Conservation (phyloP, 805 yeast species). For the Kluyveromyces siamensis region DNA sequence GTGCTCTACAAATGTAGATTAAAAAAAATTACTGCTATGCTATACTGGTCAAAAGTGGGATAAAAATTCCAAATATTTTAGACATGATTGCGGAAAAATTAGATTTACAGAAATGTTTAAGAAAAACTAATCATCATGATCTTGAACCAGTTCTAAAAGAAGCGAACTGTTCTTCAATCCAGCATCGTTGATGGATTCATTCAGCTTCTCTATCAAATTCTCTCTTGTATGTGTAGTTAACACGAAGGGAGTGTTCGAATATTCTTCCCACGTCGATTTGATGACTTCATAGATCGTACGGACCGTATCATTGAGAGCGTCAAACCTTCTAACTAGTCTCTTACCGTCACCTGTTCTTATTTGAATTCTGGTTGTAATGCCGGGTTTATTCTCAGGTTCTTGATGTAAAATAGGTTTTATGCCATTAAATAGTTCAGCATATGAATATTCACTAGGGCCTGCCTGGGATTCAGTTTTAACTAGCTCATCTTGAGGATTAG, state of each 20-base stretch:
- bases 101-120: not conserved
- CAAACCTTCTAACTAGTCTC: constrained; percentile 65
- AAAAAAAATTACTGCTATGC: not conserved
- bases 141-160: constrained; percentile 46
- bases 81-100: not conserved
- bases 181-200: constrained; percentile 56
- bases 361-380: constrained; percentile 68
- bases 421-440: constrained; percentile 36
- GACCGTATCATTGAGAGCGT: constrained; percentile 45
- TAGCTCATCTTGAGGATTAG: constrained; percentile 5
- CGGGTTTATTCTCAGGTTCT: constrained; percentile 54
- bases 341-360: constrained; percentile 85
- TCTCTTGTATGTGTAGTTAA: constrained; percentile 46
- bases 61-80: no score
- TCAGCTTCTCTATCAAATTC: constrained; percentile 45
- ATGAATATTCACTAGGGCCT: constrained; percentile 18
- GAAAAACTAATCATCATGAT: not conserved
- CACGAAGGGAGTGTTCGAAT: constrained; percentile 39
- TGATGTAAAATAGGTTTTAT: constrained; percentile 44
- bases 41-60: not conserved
- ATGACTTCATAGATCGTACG: constrained; percentile 52
- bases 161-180: constrained; percentile 78
- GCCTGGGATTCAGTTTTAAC: constrained; percentile 10
- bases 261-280: constrained; percentile 45
- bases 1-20: not conserved